These are phyloP conservation scores for Rhododendron mucronatum DNA, from an alignment of 148 eudicot genomes.

Conservation along the genomic window DNA sequence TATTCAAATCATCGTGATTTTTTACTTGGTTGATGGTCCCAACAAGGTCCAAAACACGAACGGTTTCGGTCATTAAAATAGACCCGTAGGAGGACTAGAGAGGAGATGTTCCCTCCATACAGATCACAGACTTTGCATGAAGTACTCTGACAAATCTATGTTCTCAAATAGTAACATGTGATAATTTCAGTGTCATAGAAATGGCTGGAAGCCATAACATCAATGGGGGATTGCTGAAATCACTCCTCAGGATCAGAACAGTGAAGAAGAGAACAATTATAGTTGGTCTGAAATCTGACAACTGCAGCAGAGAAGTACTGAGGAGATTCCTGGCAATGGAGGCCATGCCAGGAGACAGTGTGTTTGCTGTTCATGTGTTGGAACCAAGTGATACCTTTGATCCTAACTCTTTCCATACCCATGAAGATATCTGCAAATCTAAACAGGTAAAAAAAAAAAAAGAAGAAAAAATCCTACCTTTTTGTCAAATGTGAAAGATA, in stretches of 20 bases:
- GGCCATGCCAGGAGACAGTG: conserved; percentile 23
- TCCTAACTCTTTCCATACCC: conserved; percentile 28
- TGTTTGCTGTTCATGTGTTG: conserved; percentile 37
- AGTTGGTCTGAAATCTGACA: conserved; percentile 26
- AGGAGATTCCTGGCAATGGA: conserved; percentile 18
- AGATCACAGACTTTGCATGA: not conserved
- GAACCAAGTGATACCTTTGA: conserved; percentile 25
- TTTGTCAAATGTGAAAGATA: not conserved
- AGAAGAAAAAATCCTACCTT: not conserved
- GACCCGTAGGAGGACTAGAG: not conserved
- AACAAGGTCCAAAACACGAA: not conserved
- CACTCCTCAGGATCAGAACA: conserved; percentile 4
- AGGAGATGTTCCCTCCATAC: not conserved
- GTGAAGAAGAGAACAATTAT: conserved; percentile 21
- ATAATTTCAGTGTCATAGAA: not conserved
- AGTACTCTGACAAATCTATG: not conserved
- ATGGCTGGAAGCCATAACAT: not conserved
- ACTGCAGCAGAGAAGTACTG: conserved; percentile 31
- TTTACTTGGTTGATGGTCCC: not conserved
- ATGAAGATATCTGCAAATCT: conserved; percentile 40
- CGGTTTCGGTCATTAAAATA: no score
- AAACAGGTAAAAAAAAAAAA: conserved; percentile 16
- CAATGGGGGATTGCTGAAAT: conserved; percentile 3
- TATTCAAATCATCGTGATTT: not conserved
- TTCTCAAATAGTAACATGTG: no score